A percentile compares a stretch with the other conserved stretches of the same genome.
Conservation (phyloP, 176 grass and related monocot genomes). For the Raddia distichophylla region DNA sequence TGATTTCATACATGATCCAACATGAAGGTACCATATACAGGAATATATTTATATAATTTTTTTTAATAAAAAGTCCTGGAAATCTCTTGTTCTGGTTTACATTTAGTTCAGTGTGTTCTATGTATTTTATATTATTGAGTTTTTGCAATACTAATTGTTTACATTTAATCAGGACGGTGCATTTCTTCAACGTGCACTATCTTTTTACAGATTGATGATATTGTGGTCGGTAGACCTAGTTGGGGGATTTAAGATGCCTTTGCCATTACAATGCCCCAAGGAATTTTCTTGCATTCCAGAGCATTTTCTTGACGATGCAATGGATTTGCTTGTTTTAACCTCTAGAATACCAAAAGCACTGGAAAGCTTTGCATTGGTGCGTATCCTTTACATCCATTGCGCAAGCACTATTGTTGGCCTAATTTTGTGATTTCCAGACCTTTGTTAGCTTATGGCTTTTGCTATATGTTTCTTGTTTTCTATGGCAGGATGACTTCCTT, state of each 20-base stretch:
- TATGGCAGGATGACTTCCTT: conserved; percentile 83
- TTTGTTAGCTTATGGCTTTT: conserved; percentile 5
- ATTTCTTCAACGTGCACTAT: conserved; percentile 83
- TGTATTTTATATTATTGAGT: no score
- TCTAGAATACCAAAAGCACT: conserved; percentile 90
- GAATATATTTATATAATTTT: not conserved
- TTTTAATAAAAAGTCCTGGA: not conserved
- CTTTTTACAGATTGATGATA: conserved; percentile 97
- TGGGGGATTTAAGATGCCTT: conserved; percentile 96
- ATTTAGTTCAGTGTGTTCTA: no score
- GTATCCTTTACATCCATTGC: conserved; percentile 38
- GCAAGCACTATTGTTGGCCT: not conserved
- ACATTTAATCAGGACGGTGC: conserved; percentile 65
- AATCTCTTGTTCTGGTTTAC: not conserved
- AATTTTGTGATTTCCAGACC: conserved; percentile 16
- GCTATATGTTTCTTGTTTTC: conserved; percentile 24
- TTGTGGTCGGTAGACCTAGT: conserved; percentile 85
- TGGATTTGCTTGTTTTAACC: conserved; percentile 97
- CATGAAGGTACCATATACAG: not conserved
- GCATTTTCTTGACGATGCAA: conserved; percentile 97
- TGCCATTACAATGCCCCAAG: conserved; percentile 85
- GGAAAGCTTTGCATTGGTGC: conserved; percentile 74
- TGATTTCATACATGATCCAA: conserved; percentile 19
- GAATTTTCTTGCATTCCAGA: conserved; percentile 94
- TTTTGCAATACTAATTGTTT: conserved; percentile 38